Conservation (phyloP, 2,329 filamentous ascomycete species). For the Neonectria punicea region DNA sequence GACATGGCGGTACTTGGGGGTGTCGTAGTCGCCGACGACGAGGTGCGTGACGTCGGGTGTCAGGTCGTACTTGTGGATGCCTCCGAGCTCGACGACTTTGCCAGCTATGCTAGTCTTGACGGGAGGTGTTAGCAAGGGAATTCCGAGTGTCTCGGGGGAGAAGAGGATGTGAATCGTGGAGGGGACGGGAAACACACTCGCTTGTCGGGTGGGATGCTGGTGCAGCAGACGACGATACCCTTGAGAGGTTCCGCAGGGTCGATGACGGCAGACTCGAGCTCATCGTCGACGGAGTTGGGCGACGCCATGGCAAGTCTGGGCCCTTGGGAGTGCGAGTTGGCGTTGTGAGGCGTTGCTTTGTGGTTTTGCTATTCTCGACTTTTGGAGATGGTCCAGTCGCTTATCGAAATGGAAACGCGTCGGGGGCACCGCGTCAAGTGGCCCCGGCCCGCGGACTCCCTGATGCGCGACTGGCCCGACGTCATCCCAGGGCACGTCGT, state of each 20-base stretch:
- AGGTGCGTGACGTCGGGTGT: slow-evolving; percentile 97
- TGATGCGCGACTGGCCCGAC: background rate
- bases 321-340: slow-evolving; percentile 23
- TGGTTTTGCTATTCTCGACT: slow-evolving; percentile 28
- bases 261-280: slow-evolving; percentile 48
- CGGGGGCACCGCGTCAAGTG: slow-evolving; percentile 41
- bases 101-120: slow-evolving; percentile 65
- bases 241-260: slow-evolving; percentile 72
- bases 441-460: slow-evolving; percentile 7
- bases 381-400: slow-evolving; percentile 27
- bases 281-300: slow-evolving; percentile 37
- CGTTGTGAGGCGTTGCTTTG: slow-evolving; percentile 21
- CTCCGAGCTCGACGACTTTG: slow-evolving; percentile 83
- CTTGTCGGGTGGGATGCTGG: slow-evolving; percentile 81
- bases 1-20: slow-evolving; percentile 95
- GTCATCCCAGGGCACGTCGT: background rate
- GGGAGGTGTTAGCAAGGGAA: background rate
- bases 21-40: slow-evolving; percentile 88
- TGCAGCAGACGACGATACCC: slow-evolving; percentile 86
- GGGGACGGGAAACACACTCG: slow-evolving; percentile 65
- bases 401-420: slow-evolving; percentile 32
- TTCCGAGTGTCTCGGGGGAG: slow-evolving; percentile 9
- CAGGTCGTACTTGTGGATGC: slow-evolving; percentile 86
- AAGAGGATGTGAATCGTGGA: background rate
- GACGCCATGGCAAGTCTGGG: slow-evolving; percentile 44